phyloP scores from a whole-genome alignment of 805 yeast species.

The Nakazawaea siamensis region DNA sequence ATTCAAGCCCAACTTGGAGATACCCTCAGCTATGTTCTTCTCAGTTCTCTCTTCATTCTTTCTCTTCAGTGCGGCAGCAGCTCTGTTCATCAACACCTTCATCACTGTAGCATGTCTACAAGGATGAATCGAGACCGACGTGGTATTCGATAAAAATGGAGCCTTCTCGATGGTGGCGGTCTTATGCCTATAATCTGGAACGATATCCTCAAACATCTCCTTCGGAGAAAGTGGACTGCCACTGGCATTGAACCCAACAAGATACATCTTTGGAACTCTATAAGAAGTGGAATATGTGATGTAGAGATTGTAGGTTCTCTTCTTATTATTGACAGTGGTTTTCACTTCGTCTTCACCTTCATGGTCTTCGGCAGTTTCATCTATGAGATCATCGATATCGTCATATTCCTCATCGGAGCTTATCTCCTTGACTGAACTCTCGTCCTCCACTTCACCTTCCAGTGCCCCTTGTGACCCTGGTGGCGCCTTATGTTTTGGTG shows the following conservation, averaged over 20 bases:
- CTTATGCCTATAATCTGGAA: conserved; percentile 86
- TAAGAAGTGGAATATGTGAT: conserved; percentile 92
- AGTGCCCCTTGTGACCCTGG: neutral
- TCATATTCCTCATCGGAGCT: conserved; percentile 30
- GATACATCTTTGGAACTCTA: conserved; percentile 89
- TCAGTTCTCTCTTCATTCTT: conserved; percentile 21
- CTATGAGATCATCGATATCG: conserved; percentile 31
- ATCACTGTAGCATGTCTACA: conserved; percentile 93
- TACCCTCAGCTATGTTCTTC: conserved; percentile 27
- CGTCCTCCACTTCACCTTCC: conserved; percentile 14
- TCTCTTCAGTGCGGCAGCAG: conserved; percentile 38
- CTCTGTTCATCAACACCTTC: conserved; percentile 76
- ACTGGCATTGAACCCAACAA: conserved; percentile 76
- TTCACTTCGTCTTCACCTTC: conserved; percentile 34
- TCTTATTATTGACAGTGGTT: conserved; percentile 22
- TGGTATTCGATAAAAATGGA: conserved; percentile 70
- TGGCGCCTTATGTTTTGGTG: conserved; percentile 14
- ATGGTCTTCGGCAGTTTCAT: conserved; percentile 26
- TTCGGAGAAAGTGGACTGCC: conserved; percentile 84
- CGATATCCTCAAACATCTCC: conserved; percentile 92
- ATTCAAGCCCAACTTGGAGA: conserved; percentile 39
- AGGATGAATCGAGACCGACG: conserved; percentile 89
- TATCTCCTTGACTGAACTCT: conserved; percentile 13
- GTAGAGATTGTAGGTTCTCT: conserved; percentile 78
- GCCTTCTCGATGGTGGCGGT: conserved; percentile 94